A percentile compares a stretch with the other conserved stretches of the same genome.
These are phyloP conservation scores for Periconia digitata DNA, from an alignment of 2,329 filamentous ascomycete genomes.

Conservation along the genomic window DNA sequence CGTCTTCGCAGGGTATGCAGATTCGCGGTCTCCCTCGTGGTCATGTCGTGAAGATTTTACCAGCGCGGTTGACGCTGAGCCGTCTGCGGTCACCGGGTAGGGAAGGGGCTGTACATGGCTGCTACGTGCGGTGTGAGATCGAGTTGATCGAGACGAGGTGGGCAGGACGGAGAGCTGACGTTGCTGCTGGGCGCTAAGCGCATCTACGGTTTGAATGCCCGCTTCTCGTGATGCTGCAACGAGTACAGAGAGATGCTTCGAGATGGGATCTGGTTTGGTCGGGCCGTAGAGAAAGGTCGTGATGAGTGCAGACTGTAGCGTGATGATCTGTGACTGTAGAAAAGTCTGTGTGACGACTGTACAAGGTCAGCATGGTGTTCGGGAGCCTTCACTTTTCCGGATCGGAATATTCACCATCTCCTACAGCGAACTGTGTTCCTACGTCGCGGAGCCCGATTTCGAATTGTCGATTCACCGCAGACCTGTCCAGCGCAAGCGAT, in stretches of 20 bases:
- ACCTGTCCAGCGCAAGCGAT: slow-evolving; percentile 34
- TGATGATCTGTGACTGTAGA: slow-evolving; percentile 40
- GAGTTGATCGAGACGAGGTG: slow-evolving; percentile 17
- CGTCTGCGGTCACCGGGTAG: slow-evolving; percentile 15
- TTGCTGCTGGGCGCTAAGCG: slow-evolving; percentile 27
- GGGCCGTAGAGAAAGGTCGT: slow-evolving; percentile 40
- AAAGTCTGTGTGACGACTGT: slow-evolving; percentile 34
- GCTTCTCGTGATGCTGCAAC: slow-evolving; percentile 34
- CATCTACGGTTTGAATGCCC: slow-evolving; percentile 29
- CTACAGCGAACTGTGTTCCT: slow-evolving; percentile 32
- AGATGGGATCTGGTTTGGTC: slow-evolving; percentile 33
- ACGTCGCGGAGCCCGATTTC: slow-evolving; percentile 32
- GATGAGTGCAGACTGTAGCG: slow-evolving; percentile 33
- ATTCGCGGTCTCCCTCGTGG: slow-evolving; percentile 2
- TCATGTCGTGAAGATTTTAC: slow-evolving; percentile 21
- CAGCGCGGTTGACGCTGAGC: slow-evolving; percentile 26
- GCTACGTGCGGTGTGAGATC: slow-evolving; percentile 13
- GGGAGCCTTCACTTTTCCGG: background rate
- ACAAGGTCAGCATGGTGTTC: slow-evolving; percentile 1
- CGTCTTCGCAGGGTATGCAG: slow-evolving; percentile 22
- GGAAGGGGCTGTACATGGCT: slow-evolving; percentile 10
- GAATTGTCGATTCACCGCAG: slow-evolving; percentile 31
- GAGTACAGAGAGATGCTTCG: slow-evolving; percentile 33
- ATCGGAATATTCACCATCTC: slow-evolving; percentile 29
- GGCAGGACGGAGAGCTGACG: slow-evolving; percentile 23